phyloP scores from a whole-genome alignment of 495 filamentous ascomycete genomes.

The Bathelium albidoporum region DNA sequence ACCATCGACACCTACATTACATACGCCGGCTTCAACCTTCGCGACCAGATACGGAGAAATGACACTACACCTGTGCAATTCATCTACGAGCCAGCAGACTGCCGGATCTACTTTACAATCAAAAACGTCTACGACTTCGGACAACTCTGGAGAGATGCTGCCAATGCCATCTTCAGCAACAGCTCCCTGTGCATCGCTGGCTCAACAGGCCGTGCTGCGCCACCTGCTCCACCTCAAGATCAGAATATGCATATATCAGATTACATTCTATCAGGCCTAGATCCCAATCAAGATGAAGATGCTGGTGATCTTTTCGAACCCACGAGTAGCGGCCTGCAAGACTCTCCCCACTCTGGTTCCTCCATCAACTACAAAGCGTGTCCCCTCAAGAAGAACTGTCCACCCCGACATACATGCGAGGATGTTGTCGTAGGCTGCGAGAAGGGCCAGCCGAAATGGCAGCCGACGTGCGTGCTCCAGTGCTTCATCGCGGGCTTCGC shows the following conservation, averaged over 20 bases:
- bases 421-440: no score
- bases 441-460: no score
- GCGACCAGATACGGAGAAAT: conserved; percentile 6
- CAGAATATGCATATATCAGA: background rate
- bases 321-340: background rate
- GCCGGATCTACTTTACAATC: conserved; percentile 5
- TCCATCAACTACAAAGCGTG: no score
- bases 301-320: background rate
- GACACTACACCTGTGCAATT: background rate
- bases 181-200: conserved; percentile 11
- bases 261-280: background rate
- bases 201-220: background rate
- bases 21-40: conserved; percentile 4
- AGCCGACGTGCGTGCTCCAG: no score
- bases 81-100: conserved; percentile 6
- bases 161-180: conserved; percentile 5
- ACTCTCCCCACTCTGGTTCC: no score
- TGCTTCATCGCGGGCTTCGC: no score
- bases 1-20: background rate
- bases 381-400: no score
- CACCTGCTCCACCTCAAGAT: background rate
- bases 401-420: no score
- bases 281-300: background rate
- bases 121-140: conserved; percentile 3
- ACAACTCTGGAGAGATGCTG: background rate